Conservation (phyloP, 345 rosid species). For the Ailanthus altissimus region DNA sequence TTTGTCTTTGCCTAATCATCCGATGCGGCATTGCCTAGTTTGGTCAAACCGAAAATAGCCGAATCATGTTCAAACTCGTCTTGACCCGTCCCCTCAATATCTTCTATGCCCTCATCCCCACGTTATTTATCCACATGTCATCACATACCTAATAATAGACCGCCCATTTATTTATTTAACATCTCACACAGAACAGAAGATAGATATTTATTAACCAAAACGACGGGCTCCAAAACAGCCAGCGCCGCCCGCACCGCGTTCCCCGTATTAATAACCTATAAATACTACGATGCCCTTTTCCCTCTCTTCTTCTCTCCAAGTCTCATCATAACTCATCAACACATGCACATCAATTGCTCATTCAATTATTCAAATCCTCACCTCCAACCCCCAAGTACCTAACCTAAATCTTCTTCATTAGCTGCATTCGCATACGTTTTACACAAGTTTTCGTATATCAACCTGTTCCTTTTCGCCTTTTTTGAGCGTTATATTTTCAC, state of each 20-base stretch:
- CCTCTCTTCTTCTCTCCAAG: neutral
- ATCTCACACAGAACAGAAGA: too few species aligned
- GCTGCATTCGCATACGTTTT: neutral
- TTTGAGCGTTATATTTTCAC: neutral
- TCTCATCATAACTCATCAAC: neutral
- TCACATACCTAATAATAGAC: too few species aligned
- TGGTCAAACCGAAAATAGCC: neutral
- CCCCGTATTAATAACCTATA: neutral
- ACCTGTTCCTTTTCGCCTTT: neutral
- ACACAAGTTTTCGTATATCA: neutral
- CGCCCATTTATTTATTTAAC: too few species aligned
- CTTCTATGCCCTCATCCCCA: too few species aligned
- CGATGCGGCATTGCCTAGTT: neutral
- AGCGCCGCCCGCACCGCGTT: constrained; percentile 31
- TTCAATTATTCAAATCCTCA: neutral
- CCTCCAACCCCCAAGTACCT: neutral
- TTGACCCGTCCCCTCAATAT: too few species aligned
- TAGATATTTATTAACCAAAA: too few species aligned
- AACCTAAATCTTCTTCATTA: neutral
- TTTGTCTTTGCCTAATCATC: neutral
- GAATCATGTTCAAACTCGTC: neutral
- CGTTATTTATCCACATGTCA: too few species aligned
- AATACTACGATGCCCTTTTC: neutral
- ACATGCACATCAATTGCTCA: too few species aligned
- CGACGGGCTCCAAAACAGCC: constrained; percentile 20